Evolutionary conservation across 495 filamentous ascomycete species (phyloP).

Genomic region (Schizothecium vesticola): DNA sequence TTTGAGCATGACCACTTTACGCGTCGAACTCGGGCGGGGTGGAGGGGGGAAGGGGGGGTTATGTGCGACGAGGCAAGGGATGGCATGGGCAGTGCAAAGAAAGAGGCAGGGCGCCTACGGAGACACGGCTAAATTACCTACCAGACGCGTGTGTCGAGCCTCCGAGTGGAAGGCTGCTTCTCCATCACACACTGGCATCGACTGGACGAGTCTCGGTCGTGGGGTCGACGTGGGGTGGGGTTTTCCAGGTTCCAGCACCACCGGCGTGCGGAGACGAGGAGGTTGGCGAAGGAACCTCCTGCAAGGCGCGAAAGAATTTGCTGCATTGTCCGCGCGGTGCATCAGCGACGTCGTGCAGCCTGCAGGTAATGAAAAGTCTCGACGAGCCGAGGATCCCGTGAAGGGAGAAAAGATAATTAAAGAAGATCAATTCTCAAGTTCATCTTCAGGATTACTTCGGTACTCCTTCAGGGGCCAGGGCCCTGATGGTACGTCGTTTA

Average conservation of each 20-base stretch:
- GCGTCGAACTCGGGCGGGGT: background rate
- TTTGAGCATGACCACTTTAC: background rate
- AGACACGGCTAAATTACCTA: conserved; percentile 4
- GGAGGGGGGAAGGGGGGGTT: background rate
- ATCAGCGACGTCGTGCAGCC: background rate
- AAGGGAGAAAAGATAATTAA: background rate
- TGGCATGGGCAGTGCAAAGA: background rate
- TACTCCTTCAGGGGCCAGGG: background rate
- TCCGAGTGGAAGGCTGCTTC: background rate
- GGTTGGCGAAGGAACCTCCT: conserved; percentile 9
- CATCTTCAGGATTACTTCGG: background rate
- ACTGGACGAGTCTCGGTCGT: background rate
- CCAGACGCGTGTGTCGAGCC: background rate
- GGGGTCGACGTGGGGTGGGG: conserved; percentile 3
- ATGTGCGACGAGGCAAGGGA: background rate
- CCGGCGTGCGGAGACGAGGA: conserved; percentile 8
- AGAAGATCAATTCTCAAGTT: background rate
- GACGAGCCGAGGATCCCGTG: background rate
- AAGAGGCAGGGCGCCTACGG: conserved; percentile 5
- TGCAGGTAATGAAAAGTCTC: background rate
- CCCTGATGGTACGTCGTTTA: conserved; percentile 9
- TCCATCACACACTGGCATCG: background rate
- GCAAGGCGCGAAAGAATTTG: conserved; percentile 4
- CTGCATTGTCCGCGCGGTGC: background rate
- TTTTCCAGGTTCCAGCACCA: conserved; percentile 3